These are phyloP conservation scores for Neurospora sublineolata DNA, from an alignment of 495 filamentous ascomycete species.

Conservation along the genomic window DNA sequence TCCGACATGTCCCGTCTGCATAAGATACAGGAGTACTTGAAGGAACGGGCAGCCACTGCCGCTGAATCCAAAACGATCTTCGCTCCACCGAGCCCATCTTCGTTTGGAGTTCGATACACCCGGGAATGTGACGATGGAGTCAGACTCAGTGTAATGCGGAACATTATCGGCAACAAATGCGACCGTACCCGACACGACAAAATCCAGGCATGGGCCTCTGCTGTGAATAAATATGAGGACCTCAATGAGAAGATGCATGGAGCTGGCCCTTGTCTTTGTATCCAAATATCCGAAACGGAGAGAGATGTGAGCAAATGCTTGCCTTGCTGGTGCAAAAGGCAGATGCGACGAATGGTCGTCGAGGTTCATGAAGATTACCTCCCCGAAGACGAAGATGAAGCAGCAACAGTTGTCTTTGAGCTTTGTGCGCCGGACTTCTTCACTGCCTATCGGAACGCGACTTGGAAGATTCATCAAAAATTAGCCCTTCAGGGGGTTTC, in stretches of 20 bases:
- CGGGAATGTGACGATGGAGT: not conserved
- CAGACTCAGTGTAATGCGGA: not conserved
- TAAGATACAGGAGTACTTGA: not conserved
- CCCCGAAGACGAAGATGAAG: constrained; percentile 18
- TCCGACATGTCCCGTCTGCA: constrained; percentile 38
- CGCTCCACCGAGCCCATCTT: constrained; percentile 1
- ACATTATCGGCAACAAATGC: not conserved
- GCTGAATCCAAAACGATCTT: constrained; percentile 37
- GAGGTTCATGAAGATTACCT: constrained; percentile 35
- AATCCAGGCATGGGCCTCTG: not conserved
- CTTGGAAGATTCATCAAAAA: constrained; percentile 25
- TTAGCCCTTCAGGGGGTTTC: constrained; percentile 10
- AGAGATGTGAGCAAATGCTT: not conserved
- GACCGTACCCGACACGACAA: not conserved
- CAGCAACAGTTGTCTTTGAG: constrained; percentile 33
- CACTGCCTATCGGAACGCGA: constrained; percentile 34
- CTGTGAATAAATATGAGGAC: not conserved
- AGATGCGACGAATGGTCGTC: constrained; percentile 26
- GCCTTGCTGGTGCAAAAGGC: constrained; percentile 4
- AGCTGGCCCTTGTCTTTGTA: not conserved
- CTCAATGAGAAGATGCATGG: not conserved
- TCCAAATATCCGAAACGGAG: not conserved
- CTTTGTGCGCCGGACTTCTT: constrained; percentile 27
- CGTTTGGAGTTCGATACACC: not conserved
- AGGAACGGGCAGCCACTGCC: not conserved